phyloP scores from a whole-genome alignment of 768 basidiomycete species.

The Rhodocollybia butyracea region DNA sequence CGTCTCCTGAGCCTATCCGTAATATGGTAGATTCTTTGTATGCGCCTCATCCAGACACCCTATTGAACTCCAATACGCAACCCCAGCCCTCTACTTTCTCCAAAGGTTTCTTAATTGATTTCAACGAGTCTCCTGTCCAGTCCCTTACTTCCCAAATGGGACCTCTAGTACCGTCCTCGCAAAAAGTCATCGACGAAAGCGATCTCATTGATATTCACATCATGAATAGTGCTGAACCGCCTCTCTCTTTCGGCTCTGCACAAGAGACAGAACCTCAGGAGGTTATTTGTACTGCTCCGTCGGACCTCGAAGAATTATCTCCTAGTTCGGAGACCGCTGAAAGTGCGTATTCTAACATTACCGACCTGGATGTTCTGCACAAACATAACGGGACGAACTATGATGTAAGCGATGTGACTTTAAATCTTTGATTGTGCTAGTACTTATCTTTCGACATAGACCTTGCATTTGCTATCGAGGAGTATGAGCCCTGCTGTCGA shows the following conservation, averaged over 20 bases:
- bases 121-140: conserved; percentile 37
- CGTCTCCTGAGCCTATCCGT: conserved; percentile 12
- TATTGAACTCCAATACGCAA: background rate
- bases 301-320: too few species aligned
- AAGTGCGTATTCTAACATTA: too few species aligned
- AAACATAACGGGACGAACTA: conserved; percentile 57
- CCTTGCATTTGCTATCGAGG: conserved; percentile 56
- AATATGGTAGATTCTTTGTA: conserved; percentile 32
- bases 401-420: too few species aligned
- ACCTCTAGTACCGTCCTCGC: background rate
- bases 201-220: background rate
- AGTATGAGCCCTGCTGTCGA: conserved; percentile 62
- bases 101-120: conserved; percentile 56
- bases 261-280: too few species aligned
- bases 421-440: too few species aligned
- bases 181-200: background rate
- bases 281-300: too few species aligned
- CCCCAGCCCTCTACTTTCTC: conserved; percentile 24
- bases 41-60: conserved; percentile 23
- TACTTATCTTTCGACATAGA: too few species aligned
- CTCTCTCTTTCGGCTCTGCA: too few species aligned
- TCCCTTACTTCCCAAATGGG: background rate
- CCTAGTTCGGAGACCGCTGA: too few species aligned
- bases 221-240: too few species aligned
- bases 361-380: too few species aligned